phyloP scores from a whole-genome alignment of 805 yeast genomes.

The Candida mattraensis region DNA sequence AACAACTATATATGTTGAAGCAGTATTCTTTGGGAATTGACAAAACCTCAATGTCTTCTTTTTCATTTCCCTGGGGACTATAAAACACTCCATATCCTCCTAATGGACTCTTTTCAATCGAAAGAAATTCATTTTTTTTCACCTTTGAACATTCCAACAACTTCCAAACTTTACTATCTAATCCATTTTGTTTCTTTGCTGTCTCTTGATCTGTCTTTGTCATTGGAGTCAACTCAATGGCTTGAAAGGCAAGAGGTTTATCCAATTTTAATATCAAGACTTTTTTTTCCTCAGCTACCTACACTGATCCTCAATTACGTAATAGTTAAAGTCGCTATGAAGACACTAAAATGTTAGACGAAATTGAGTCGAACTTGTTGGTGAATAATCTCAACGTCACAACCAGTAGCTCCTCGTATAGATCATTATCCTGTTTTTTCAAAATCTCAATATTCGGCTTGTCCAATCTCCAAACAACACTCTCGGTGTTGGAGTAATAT shows the following conservation, averaged over 20 bases:
- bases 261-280: conserved; percentile 12
- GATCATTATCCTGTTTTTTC: conserved; percentile 45
- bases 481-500: conserved; percentile 44
- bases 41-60: conserved; percentile 33
- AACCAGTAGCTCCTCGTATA: conserved; percentile 63
- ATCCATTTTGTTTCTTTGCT: no score
- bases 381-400: conserved; percentile 63
- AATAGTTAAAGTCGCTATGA: conserved; percentile 8
- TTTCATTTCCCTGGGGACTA: conserved; percentile 4
- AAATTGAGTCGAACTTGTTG: conserved; percentile 70
- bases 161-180: no score
- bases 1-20: conserved; percentile 34
- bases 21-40: conserved; percentile 37
- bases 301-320: conserved; percentile 1
- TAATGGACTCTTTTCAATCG: conserved; percentile 18
- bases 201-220: no score
- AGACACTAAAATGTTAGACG: conserved; percentile 69
- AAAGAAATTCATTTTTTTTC: no score
- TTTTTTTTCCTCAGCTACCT: conserved; percentile 13
- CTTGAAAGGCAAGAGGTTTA: no score
- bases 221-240: no score
- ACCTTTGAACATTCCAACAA: no score
- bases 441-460: conserved; percentile 45
- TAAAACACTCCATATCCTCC: conserved; percentile 41
- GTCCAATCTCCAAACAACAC: conserved; percentile 69